Conservation (phyloP, 2,329 filamentous ascomycete species). For the Aspergillus aculeatinus region DNA sequence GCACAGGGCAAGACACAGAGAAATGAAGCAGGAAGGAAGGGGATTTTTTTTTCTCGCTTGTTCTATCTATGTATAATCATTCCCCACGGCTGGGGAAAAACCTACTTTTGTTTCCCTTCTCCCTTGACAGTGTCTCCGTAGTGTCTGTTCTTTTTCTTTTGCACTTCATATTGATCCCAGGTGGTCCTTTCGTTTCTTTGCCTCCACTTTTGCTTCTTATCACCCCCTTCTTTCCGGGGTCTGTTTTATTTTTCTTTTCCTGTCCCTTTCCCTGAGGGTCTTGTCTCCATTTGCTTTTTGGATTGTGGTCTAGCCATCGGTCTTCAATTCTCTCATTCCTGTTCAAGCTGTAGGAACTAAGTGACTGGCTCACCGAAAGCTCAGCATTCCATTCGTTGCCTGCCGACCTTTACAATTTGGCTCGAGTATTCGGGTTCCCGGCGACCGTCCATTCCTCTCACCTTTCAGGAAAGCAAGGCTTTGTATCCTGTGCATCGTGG, state of each 20-base stretch:
- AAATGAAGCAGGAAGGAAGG: neutral
- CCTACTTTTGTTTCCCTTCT: neutral
- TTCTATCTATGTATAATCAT: neutral
- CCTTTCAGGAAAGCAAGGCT: neutral
- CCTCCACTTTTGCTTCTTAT: slow-evolving; percentile 9
- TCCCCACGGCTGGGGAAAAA: neutral
- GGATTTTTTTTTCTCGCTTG: neutral
- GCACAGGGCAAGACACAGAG: neutral
- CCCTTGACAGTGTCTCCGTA: neutral
- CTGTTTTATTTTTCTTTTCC: slow-evolving; percentile 4
- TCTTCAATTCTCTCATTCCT: neutral
- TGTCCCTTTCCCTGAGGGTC: neutral
- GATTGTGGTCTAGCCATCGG: neutral
- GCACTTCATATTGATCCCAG: slow-evolving; percentile 1
- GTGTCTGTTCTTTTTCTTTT: slow-evolving; percentile 3
- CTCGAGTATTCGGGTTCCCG: neutral
- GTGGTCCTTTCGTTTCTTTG: neutral
- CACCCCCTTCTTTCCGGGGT: slow-evolving; percentile 1
- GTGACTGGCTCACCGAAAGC: slow-evolving; percentile 12
- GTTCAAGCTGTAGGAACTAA: neutral
- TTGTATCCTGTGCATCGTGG: neutral
- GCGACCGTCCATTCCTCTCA: slow-evolving; percentile 4
- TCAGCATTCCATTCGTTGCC: slow-evolving; percentile 19
- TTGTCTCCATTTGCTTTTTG: neutral
- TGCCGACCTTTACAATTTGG: slow-evolving; percentile 1